Evolutionary conservation across 352 stramenopile genomes (phyloP).

Genomic region (Globisporangium polare): DNA sequence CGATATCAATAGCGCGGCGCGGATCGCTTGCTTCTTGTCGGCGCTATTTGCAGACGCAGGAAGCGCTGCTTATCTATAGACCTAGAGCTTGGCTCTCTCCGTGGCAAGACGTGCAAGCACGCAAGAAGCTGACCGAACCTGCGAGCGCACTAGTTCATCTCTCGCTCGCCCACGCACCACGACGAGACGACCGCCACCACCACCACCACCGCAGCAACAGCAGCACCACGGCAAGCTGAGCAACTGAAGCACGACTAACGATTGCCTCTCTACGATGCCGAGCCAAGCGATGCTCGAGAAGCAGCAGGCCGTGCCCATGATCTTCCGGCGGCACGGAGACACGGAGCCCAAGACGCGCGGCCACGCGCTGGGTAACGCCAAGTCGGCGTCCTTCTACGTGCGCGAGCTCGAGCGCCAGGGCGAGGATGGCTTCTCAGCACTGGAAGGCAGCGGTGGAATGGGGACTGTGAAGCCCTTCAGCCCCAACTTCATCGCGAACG

Average conservation of each 20-base stretch:
- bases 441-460: constrained; percentile 31
- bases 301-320: constrained; percentile 79
- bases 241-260: not conserved
- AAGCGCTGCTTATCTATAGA: not conserved
- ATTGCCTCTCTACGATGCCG: constrained; percentile 29
- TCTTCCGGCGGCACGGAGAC: constrained; percentile 71
- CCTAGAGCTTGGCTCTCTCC: not conserved
- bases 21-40: constrained; percentile 1
- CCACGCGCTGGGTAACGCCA: constrained; percentile 57
- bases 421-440: constrained; percentile 35
- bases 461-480: constrained; percentile 48
- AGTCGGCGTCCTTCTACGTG: constrained; percentile 67
- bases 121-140: no score
- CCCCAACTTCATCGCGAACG: constrained; percentile 63
- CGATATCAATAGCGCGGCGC: not conserved
- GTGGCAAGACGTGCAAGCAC: not conserved
- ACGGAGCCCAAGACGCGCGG: constrained; percentile 61
- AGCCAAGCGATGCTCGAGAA: constrained; percentile 60
- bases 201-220: no score
- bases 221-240: not conserved
- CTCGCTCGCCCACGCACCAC: constrained; percentile 2
- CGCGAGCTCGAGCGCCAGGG: constrained; percentile 60
- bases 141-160: constrained; percentile 12
- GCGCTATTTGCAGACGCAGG: not conserved
- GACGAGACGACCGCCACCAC: not conserved